phyloP scores from a whole-genome alignment of 345 rosid genomes.

The Melastoma malabathricum region DNA sequence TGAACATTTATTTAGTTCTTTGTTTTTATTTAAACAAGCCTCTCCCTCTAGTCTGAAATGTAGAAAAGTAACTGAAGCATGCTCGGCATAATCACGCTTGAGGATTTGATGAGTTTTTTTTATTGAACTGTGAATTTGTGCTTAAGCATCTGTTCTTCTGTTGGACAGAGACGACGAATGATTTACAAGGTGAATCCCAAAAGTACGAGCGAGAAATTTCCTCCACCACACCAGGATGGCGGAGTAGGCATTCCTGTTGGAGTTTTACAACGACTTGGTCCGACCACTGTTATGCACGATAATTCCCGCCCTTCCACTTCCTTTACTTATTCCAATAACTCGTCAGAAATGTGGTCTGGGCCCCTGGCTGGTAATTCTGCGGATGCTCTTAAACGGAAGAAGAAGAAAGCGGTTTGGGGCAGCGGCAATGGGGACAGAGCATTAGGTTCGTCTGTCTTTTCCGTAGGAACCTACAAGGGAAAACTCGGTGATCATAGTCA shows the following conservation, averaged over 20 bases:
- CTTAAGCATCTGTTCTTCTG: neutral
- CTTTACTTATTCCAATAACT: conserved; percentile 39
- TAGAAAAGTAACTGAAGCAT: no score
- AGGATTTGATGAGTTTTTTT: no score
- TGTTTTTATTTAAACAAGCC: no score
- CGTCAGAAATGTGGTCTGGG: conserved; percentile 47
- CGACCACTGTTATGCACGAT: conserved; percentile 26
- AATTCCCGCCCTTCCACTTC: conserved; percentile 33
- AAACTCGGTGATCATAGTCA: no score
- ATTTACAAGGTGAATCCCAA: conserved; percentile 57
- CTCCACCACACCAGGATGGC: conserved; percentile 73
- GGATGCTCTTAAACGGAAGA: no score
- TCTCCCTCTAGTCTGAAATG: no score
- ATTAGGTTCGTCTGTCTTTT: no score
- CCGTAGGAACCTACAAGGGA: no score
- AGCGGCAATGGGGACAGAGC: no score
- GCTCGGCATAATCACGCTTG: no score
- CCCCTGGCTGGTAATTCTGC: conserved; percentile 34
- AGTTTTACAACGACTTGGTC: conserved; percentile 47
- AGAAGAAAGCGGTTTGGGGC: no score
- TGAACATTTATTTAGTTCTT: neutral
- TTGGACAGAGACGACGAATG: conserved; percentile 46
- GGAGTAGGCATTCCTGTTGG: conserved; percentile 52
- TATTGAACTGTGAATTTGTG: no score
- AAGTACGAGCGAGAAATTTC: conserved; percentile 54